phyloP scores from a whole-genome alignment of 108 stramenopile genomes.

The Phaeodactylum tricornutum region DNA sequence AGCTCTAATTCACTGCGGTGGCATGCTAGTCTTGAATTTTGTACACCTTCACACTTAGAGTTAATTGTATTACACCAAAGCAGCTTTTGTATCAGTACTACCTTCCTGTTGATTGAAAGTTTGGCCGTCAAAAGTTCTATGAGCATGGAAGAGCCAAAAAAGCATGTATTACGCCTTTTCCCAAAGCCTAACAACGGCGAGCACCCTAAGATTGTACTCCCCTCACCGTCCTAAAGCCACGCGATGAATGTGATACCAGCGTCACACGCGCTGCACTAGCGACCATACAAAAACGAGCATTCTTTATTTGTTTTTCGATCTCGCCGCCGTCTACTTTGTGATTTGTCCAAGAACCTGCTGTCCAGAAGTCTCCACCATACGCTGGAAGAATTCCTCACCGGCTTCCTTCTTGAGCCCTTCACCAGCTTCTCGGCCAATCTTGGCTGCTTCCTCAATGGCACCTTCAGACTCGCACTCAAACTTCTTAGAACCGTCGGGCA shows the following conservation, averaged over 20 bases:
- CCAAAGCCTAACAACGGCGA: neutral
- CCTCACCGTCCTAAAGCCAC: neutral
- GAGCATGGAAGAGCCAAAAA: neutral
- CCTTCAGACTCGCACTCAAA: slow-evolving; percentile 71
- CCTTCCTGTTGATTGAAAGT: no score
- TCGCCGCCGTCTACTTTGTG: slow-evolving; percentile 45
- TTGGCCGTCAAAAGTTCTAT: neutral
- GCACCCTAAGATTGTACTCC: neutral
- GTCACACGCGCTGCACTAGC: neutral
- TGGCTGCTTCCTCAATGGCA: slow-evolving; percentile 62
- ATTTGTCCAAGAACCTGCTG: slow-evolving; percentile 89
- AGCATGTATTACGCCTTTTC: neutral
- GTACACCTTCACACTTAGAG: no score
- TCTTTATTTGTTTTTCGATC: neutral
- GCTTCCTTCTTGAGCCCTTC: slow-evolving; percentile 81
- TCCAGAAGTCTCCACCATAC: slow-evolving; percentile 92
- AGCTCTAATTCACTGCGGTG: no score
- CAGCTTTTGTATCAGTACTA: no score
- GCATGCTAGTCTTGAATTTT: no score
- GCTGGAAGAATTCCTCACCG: slow-evolving; percentile 88
- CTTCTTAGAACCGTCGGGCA: slow-evolving; percentile 84
- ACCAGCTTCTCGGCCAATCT: slow-evolving; percentile 78
- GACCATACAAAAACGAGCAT: neutral
- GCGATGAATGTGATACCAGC: neutral
- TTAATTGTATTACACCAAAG: no score